Conservation (phyloP, 148 eudicot species). For the Chenopodium berlandieri region DNA sequence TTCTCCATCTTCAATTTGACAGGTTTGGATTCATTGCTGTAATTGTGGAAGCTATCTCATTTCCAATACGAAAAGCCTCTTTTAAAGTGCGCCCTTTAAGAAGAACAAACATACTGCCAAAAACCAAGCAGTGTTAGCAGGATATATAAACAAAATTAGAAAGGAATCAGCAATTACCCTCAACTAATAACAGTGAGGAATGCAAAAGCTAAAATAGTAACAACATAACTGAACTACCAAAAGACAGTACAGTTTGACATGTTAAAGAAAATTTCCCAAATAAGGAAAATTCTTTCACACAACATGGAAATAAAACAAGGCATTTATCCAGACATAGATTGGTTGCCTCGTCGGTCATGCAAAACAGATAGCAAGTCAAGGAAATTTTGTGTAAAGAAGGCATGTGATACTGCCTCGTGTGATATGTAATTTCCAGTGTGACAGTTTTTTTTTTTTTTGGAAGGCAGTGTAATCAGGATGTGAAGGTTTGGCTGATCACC, state of each 20-base stretch:
- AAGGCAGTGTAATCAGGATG: too few relatives aligned
- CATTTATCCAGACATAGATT: not conserved
- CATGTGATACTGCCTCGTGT: too few relatives aligned
- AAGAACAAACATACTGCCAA: slow-evolving; percentile 91
- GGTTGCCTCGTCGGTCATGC: too few relatives aligned
- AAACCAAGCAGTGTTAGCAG: slow-evolving; percentile 17
- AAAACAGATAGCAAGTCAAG: too few relatives aligned
- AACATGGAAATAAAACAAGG: not conserved
- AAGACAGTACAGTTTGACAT: not conserved
- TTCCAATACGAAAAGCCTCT: slow-evolving; percentile 75
- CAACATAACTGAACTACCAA: not conserved
- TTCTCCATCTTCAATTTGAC: slow-evolving; percentile 94
- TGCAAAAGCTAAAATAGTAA: not conserved
- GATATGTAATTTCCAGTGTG: too few relatives aligned
- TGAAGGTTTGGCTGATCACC: too few relatives aligned
- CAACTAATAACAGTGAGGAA: not conserved
- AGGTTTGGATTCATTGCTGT: slow-evolving; percentile 79
- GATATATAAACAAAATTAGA: not conserved
- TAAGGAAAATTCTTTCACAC: not conserved
- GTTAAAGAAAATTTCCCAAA: not conserved
- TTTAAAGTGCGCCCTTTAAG: slow-evolving; percentile 67
- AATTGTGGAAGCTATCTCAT: slow-evolving; percentile 76
- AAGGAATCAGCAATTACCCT: not conserved
- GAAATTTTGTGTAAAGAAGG: too few relatives aligned
- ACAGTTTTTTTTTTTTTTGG: too few relatives aligned